These are phyloP conservation scores for Ganoderma sp. DNA, from an alignment of 1,284 basidiomycete genomes.

Conservation along the genomic window DNA sequence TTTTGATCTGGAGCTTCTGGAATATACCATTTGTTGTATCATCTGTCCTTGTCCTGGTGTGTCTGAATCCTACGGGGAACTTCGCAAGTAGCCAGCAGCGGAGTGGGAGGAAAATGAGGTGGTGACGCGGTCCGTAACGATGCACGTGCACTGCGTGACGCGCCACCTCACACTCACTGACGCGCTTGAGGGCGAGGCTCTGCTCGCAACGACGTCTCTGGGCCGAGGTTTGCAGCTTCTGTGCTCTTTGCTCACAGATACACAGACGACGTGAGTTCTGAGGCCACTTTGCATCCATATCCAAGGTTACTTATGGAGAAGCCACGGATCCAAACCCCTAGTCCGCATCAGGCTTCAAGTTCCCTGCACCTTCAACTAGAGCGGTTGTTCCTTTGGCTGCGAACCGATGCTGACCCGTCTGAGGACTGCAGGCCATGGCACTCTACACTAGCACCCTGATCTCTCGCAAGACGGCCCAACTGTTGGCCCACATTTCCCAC, in stretches of 20 bases:
- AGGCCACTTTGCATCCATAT: not conserved
- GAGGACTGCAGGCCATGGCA: conserved; percentile 27
- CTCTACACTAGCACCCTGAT: conserved; percentile 47
- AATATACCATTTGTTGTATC: not conserved
- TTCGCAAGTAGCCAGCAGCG: not conserved
- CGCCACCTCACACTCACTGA: not conserved
- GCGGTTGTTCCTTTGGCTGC: not conserved
- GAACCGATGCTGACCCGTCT: conserved; percentile 1
- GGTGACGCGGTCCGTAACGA: conserved; percentile 23
- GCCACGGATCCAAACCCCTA: too few species aligned
- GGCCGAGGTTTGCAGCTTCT: not conserved
- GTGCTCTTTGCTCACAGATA: not conserved
- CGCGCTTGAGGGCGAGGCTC: not conserved
- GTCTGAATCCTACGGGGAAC: not conserved
- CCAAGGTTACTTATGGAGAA: too few species aligned
- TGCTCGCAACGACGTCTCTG: not conserved
- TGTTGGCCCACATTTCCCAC: conserved; percentile 45
- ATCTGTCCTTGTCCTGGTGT: too few species aligned
- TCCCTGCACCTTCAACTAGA: not conserved
- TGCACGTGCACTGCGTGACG: conserved; percentile 25
- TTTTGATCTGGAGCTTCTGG: not conserved
- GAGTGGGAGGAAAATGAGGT: not conserved
- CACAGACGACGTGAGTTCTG: not conserved
- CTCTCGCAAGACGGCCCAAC: conserved; percentile 45
- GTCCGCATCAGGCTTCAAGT: too few species aligned